Evolutionary conservation across 2,329 filamentous ascomycete species (phyloP), one percentile per base, ranked within the genome.

Genomic region (Sporothrix phasma): DNA sequence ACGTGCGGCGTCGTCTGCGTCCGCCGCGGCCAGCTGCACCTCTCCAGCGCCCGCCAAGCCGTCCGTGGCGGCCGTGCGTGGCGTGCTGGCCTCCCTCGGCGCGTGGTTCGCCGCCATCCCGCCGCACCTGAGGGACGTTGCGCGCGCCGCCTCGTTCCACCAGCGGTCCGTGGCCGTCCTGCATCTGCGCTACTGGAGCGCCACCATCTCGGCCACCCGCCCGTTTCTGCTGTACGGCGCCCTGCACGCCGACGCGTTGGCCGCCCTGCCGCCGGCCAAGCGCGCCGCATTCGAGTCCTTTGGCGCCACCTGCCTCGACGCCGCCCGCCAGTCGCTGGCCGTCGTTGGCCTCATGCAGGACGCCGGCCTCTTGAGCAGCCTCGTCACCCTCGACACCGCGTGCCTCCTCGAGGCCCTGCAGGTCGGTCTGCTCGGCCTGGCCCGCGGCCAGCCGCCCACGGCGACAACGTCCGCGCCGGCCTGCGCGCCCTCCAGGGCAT

Each of bases 211-310:
- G 34, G 67, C 67, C 41, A 71, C 69, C 0, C 68, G 69, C 1
- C 80, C 84, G 31, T 72, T 72, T 41, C 58, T 72, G 41, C 66
- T 72, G 2, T 70, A 71, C 53, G 65, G 60, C 17, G 69, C 68
- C 1, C 61, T 68, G 17, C 66, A 68, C 24, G 34, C 63, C 8
- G 56, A 60, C 1, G 61, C 65, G 15, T 29, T 66, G 11, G 59
- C 64, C 11, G 37, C 61, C 8, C 64, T 66, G 37, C 63, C 68
- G 11, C 19, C 61, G 1, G 37, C 66, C 6, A 71, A 71, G 63
- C 69, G 66, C 13, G 65, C 65, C 1, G 65, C 64, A 1, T 72
- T 70, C 45, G 67, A 70, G 15, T 65, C 67, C 2, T 69, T 72
- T 29, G 53, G 63, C n/a, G 39, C 53, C 8, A 60, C 64, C 29